A percentile compares a stretch with the other conserved stretches of the same genome.
phyloP scores from a whole-genome alignment of 495 filamentous ascomycete species.

The Aspergillus bertholletiae region DNA sequence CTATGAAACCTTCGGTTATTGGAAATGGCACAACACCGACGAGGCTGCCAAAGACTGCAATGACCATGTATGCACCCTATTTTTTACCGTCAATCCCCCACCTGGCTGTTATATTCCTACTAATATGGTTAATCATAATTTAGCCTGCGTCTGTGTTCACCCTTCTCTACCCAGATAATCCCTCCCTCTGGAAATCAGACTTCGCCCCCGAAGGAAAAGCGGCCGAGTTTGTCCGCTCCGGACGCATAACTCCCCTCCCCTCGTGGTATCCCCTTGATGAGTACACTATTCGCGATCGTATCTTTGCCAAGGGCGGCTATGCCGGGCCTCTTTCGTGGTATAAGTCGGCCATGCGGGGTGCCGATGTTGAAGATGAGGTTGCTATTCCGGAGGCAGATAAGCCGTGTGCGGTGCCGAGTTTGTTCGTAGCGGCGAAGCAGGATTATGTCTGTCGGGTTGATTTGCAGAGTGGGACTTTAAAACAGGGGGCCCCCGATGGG shows the following conservation, averaged over 20 bases:
- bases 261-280: background rate
- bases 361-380: background rate
- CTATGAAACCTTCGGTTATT: constrained; percentile 3
- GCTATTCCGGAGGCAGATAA: background rate
- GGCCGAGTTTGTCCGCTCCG: background rate
- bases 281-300: background rate
- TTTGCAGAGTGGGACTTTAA: background rate
- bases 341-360: background rate
- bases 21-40: constrained; percentile 7
- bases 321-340: constrained; percentile 1
- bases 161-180: background rate
- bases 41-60: background rate
- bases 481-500: background rate
- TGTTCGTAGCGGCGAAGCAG: constrained; percentile 5
- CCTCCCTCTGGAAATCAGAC: background rate
- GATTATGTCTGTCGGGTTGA: constrained; percentile 1
- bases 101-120: background rate
- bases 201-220: background rate
- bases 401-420: background rate
- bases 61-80: background rate
- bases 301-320: constrained; percentile 1
- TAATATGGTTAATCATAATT: background rate
- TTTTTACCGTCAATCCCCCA: background rate
- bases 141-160: constrained; percentile 1
- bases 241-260: background rate